Evolutionary conservation across 805 yeast genomes (phyloP), one percentile per base, ranked within the genome.

Genomic region (Candida ovalis): DNA sequence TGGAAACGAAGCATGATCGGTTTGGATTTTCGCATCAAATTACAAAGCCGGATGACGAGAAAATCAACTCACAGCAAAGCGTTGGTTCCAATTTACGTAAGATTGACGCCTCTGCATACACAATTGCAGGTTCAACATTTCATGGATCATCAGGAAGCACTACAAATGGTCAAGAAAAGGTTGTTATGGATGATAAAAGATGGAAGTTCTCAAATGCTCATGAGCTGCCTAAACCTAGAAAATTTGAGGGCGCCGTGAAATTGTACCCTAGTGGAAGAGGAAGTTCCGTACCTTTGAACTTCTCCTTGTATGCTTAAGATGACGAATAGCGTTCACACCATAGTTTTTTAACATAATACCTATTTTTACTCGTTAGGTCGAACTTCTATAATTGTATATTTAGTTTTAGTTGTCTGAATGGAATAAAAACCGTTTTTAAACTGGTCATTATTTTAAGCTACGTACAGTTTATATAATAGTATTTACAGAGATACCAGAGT

Each of bases 261-360:
- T 71, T 90, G 54, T 94, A 94, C 69, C 97, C 98, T 17, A 88
- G 96, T 68, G 98, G 98, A 13, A 77, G 96, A 57, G 98, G 98
- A 3, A 80, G 90, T 25, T 87, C 96, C 30, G 94, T 91, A 33
- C 97, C 97, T 1, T 69, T 91, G 52, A 81, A 88, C 56, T 70
- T 91, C 47, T 64, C 75, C 17, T 45, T 68, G 13, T 59, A 51
- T 35, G 48, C 44, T 10, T 54, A 40, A 50, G 19, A 17, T n/a
- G n/a, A n/a, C n/a, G n/a, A n/a, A n/a, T n/a, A n/a, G n/a, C n/a
- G 28, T 25, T 25, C 10, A 17, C 19, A 35, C 5, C 19, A 35
- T 18, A 17, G 22, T 35, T 18, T 35, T 18, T 18, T 30, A 12
- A 17, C 10, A 25, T 25, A 7, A 7, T 25, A 7, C 10, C 28